Conservation (phyloP, 1,139 yeast genomes). For the Lodderomyces oxycetoniae region DNA sequence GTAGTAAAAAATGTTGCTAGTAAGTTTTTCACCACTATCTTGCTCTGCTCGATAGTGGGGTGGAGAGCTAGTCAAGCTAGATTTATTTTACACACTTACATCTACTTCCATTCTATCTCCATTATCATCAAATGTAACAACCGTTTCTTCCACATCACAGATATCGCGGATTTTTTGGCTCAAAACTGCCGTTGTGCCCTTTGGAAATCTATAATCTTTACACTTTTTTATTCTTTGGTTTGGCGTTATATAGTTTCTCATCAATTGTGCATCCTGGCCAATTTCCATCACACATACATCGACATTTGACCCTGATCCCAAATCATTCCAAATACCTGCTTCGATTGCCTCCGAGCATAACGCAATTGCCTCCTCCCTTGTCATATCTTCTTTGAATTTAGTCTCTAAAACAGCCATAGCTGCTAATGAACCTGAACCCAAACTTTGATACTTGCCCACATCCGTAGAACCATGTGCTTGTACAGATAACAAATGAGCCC, state of each 20-base stretch:
- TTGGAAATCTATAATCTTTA: constrained; percentile 72
- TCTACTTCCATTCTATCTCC: constrained; percentile 73
- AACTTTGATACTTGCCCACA: constrained; percentile 84
- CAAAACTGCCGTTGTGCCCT: constrained; percentile 89
- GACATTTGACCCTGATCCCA: constrained; percentile 97
- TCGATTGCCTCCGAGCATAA: constrained; percentile 91
- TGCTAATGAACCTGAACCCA: constrained; percentile 97
- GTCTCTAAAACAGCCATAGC: constrained; percentile 97
- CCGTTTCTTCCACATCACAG: constrained; percentile 69
- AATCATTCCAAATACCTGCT: constrained; percentile 98
- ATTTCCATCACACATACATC: constrained; percentile 95
- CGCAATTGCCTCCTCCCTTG: constrained; percentile 82
- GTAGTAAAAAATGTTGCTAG: too few relatives aligned
- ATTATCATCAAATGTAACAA: constrained; percentile 31
- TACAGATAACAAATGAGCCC: constrained; percentile 85
- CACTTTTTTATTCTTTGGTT: constrained; percentile 81
- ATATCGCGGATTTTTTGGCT: constrained; percentile 59
- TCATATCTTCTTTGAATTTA: constrained; percentile 73
- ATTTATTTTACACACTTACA: constrained; percentile 26
- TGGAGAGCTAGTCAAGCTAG: too few relatives aligned
- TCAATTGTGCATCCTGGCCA: constrained; percentile 78
- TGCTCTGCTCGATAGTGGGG: too few relatives aligned
- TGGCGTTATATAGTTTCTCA: constrained; percentile 87
- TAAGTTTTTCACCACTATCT: too few relatives aligned
- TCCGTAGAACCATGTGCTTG: constrained; percentile 99